These are phyloP conservation scores for Paracoccidioides lutzii DNA, from an alignment of 2,329 filamentous ascomycete species.

Conservation along the genomic window DNA sequence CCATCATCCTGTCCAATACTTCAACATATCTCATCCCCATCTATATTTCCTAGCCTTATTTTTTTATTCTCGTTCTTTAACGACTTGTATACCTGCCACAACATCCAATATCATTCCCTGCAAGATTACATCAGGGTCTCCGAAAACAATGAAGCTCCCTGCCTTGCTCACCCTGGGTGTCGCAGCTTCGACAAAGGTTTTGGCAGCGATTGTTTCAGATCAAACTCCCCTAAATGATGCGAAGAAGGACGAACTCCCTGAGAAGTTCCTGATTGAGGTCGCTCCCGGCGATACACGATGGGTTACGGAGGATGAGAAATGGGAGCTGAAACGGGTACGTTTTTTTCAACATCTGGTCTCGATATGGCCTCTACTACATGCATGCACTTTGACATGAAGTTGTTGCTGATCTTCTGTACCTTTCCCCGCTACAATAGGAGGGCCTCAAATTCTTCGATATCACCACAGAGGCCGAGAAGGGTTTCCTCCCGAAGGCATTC, in stretches of 20 bases:
- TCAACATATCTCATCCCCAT: no score
- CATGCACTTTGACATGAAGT: neutral
- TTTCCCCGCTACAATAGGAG: conserved; percentile 40
- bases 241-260: conserved; percentile 20
- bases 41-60: no score
- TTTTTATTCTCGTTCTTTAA: no score
- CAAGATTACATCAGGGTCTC: neutral
- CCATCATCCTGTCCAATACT: no score
- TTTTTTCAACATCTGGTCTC: neutral
- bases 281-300: conserved; percentile 70
- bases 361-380: neutral
- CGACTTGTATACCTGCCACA: no score
- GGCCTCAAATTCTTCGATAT: conserved; percentile 91
- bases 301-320: conserved; percentile 93
- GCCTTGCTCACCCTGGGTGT: conserved; percentile 23
- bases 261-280: conserved; percentile 67
- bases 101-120: neutral
- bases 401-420: neutral
- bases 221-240: conserved; percentile 17
- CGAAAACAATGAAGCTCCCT: conserved; percentile 25
- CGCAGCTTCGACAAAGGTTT: conserved; percentile 19
- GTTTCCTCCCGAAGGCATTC: conserved; percentile 42
- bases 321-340: conserved; percentile 69
- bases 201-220: conserved; percentile 23
- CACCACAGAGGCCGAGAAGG: conserved; percentile 50